Conservation (phyloP, 441 rosid genomes). For the Populus hybrid region DNA sequence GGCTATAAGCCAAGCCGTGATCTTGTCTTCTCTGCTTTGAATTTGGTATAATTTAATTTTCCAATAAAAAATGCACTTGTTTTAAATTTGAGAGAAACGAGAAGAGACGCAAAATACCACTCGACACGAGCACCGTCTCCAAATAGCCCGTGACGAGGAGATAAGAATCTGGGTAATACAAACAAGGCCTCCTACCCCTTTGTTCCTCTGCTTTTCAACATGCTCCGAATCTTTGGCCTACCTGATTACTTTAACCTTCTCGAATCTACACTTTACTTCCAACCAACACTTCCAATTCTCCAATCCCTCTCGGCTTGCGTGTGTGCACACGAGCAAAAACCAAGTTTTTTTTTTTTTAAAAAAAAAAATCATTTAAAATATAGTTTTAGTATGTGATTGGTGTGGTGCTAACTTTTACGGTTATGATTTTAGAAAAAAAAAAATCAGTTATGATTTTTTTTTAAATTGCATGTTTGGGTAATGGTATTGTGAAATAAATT, state of each 20-base stretch:
- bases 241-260: neutral
- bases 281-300: neutral
- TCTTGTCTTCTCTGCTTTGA: neutral
- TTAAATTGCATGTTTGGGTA: no score
- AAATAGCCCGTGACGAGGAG: neutral
- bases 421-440: no score
- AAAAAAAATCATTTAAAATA: no score
- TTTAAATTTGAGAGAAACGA: neutral
- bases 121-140: neutral
- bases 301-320: neutral
- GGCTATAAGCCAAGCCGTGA: neutral
- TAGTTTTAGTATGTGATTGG: no score
- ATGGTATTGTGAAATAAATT: no score
- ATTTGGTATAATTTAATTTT: neutral
- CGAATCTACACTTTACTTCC: no score
- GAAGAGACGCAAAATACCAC: neutral
- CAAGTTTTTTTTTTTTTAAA: no score
- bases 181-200: neutral
- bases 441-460: no score
- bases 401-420: no score
- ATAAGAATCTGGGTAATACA: constrained; percentile 12
- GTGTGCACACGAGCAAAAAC: neutral
- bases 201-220: constrained; percentile 3
- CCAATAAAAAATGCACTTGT: neutral
- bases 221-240: neutral